A percentile compares a stretch with the other conserved stretches of the same genome.
phyloP scores from a whole-genome alignment of 768 basidiomycete genomes.

The Aureoboletus auriporus region DNA sequence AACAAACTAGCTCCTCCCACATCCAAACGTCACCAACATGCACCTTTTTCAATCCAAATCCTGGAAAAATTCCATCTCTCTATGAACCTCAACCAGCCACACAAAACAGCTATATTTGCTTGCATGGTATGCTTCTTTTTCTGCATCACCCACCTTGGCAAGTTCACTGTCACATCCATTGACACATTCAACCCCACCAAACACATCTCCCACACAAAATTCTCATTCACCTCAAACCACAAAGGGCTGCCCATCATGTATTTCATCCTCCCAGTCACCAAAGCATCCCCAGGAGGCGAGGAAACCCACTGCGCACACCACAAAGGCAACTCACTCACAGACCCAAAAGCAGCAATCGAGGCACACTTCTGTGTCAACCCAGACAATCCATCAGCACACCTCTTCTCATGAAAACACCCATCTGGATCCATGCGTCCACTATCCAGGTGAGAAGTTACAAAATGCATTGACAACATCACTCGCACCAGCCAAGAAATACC shows the following conservation, averaged over 20 bases:
- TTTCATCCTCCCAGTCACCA: not conserved
- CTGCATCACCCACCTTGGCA: constrained; percentile 30
- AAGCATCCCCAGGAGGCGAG: not conserved
- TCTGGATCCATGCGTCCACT: not conserved
- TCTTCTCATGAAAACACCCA: constrained; percentile 1
- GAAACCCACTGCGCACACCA: not conserved
- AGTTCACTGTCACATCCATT: constrained; percentile 3
- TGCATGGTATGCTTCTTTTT: constrained; percentile 39
- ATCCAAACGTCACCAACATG: constrained; percentile 25
- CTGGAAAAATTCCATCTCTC: not conserved
- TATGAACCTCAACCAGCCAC: constrained; percentile 24
- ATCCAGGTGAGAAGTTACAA: not conserved
- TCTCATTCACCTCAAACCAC: not conserved
- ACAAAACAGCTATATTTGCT: constrained; percentile 35
- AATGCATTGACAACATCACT: not conserved
- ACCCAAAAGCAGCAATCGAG: not conserved
- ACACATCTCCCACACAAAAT: not conserved
- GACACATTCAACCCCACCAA: not conserved
- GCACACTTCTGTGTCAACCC: not conserved
- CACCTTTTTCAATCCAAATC: constrained; percentile 25
- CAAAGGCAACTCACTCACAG: not conserved
- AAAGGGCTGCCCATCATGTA: not conserved
- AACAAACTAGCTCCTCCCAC: too few species aligned
- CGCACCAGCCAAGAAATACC: too few species aligned
- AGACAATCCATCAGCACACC: not conserved